Evolutionary conservation across 176 grass and related monocot species (phyloP).

Genomic region (Zea luxurians): DNA sequence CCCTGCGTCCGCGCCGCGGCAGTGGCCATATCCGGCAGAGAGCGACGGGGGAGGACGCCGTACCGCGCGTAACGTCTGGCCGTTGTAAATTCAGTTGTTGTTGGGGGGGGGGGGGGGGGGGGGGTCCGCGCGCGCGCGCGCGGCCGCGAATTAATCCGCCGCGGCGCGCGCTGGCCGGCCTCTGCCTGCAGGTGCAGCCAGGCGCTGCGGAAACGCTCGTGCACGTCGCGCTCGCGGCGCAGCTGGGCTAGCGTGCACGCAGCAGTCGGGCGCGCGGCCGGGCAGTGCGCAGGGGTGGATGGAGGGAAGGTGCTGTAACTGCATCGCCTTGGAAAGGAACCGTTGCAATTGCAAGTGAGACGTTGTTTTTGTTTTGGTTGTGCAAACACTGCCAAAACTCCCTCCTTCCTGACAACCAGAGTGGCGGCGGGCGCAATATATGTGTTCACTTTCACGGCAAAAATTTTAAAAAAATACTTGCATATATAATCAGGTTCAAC

Average conservation of each 20-base stretch:
- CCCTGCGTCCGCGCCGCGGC: slow-evolving; percentile 20
- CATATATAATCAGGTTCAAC: background rate
- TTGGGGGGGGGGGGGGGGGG: background rate
- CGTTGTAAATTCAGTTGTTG: slow-evolving; percentile 12
- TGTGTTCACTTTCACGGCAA: too few species aligned
- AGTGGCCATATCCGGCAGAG: slow-evolving; percentile 26
- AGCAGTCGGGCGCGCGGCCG: background rate
- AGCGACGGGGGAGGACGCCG: background rate
- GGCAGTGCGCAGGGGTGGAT: background rate
- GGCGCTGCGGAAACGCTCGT: background rate
- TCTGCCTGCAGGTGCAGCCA: background rate
- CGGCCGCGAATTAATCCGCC: slow-evolving; percentile 7
- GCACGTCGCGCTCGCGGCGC: slow-evolving; percentile 20
- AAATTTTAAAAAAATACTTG: background rate
- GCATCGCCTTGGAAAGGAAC: background rate
- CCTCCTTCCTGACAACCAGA: background rate
- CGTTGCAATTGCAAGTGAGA: background rate
- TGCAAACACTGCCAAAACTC: background rate
- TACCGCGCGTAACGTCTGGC: slow-evolving; percentile 13
- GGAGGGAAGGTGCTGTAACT: background rate
- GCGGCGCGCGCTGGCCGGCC: background rate
- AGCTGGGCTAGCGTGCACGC: slow-evolving; percentile 3
- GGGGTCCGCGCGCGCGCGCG: slow-evolving; percentile 1
- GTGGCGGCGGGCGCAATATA: too few species aligned
- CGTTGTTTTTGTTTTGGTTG: background rate